These are phyloP conservation scores for Neurospora pannonica DNA, from an alignment of 495 filamentous ascomycete species.

Conservation along the genomic window DNA sequence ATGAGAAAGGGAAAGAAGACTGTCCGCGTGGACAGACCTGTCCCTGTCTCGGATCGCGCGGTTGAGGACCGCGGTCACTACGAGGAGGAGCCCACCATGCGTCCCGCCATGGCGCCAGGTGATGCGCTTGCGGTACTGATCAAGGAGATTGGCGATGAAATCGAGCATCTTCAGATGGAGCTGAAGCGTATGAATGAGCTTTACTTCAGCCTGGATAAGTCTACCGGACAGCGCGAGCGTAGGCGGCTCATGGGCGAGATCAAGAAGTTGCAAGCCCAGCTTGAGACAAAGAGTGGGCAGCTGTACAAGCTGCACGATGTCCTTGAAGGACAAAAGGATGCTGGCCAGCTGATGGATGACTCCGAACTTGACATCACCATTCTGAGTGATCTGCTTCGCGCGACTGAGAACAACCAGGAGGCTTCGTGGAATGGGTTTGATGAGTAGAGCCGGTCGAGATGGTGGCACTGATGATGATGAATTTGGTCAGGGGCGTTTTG, in stretches of 20 bases:
- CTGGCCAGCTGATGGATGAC: slow-evolving; percentile 54
- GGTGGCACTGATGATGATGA: neutral
- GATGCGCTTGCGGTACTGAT: slow-evolving; percentile 70
- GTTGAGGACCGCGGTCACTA: slow-evolving; percentile 24
- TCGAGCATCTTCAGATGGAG: slow-evolving; percentile 66
- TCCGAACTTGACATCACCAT: slow-evolving; percentile 62
- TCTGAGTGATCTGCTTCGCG: slow-evolving; percentile 14
- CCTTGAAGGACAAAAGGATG: slow-evolving; percentile 67
- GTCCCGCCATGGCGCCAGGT: slow-evolving; percentile 65
- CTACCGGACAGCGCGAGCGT: slow-evolving; percentile 55
- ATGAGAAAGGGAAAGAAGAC: slow-evolving; percentile 39
- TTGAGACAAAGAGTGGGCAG: slow-evolving; percentile 76
- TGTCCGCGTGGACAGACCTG: slow-evolving; percentile 54
- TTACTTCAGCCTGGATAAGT: slow-evolving; percentile 61
- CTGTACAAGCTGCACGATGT: slow-evolving; percentile 87
- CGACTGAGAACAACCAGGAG: neutral
- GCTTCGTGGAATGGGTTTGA: slow-evolving; percentile 32
- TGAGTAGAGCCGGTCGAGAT: neutral
- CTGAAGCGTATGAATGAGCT: slow-evolving; percentile 45
- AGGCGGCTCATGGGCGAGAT: slow-evolving; percentile 56
- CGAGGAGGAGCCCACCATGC: slow-evolving; percentile 65
- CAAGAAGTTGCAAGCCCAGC: slow-evolving; percentile 49
- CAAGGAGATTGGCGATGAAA: slow-evolving; percentile 73
- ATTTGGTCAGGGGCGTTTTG: neutral
- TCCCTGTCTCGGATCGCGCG: slow-evolving; percentile 63